Conservation (phyloP, 2,329 filamentous ascomycete genomes). For the Phaeosphaeria sp. region DNA sequence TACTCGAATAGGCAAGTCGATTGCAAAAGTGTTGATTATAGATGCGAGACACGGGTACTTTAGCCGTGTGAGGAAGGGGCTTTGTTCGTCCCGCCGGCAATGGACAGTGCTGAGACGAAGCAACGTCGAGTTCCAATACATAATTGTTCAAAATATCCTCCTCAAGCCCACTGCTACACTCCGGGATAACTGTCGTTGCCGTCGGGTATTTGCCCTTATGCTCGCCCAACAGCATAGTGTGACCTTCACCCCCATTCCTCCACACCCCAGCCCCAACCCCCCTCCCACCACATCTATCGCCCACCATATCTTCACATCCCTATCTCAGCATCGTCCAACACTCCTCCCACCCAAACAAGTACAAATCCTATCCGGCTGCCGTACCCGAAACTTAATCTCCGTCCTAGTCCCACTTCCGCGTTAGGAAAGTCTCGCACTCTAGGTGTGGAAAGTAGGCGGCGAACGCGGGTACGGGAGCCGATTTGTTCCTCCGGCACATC, state of each 20-base stretch:
- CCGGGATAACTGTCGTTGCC: no score
- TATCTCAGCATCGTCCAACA: no score
- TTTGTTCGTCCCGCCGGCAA: not conserved
- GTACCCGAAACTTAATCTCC: not conserved
- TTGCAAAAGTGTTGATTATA: not conserved
- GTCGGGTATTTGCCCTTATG: no score
- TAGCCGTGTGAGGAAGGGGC: not conserved
- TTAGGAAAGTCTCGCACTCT: not conserved
- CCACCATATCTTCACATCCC: no score
- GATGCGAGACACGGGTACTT: not conserved
- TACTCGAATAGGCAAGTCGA: not conserved
- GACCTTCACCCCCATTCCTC: no score
- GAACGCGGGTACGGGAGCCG: slow-evolving; percentile 14
- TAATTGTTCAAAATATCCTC: no score
- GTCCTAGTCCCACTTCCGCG: not conserved
- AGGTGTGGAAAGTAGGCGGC: slow-evolving; percentile 4
- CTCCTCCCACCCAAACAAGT: no score
- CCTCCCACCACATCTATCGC: no score
- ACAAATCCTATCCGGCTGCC: not conserved
- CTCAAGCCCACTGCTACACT: no score
- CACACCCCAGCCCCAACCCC: no score
- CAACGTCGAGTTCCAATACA: no score
- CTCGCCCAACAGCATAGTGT: no score
- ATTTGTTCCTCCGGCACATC: not conserved
- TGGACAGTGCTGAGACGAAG: not conserved